Base-by-base conservation (phyloP, 2,329 filamentous ascomycete species). In the Ceratocystis huliohia region DNA sequence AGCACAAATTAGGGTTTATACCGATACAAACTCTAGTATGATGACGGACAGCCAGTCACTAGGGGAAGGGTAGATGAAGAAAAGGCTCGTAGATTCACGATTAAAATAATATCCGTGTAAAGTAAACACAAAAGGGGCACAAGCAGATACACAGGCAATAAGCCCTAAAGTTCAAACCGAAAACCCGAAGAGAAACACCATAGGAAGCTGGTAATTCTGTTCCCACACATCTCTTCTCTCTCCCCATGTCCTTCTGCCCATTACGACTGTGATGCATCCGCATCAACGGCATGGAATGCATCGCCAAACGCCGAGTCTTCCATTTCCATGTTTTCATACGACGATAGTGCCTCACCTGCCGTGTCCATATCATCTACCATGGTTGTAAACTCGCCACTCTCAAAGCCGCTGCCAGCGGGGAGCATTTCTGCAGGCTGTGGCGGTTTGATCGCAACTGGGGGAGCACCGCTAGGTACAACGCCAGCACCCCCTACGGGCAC, bases 271-370 rank as follows among this genome's bases (percentile, higher is more conserved):
- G 74, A 8, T 73, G 73, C 53, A 63, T 66, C 62, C 8, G 50
- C 62, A 67, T 79, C 80, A 13, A 85, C 81, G 3, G 82, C 84
- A 71, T 91, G 88, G 75, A 93, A 90, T 0, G 89, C 89, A 71
- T 94, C 88, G 2, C 88, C 89, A 76, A 94, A 94, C 1, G 88
- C 89, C 45, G 87, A 90, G 72, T 91, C 88, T 61, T 90, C 88
- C 78, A 91, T 82, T 69, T 87, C 87, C 77, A 86, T 82, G 70
- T 82, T 80, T 64, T 86, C 74, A 73, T 82, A 81, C n/a, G 83
- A 82, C 1, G 85, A 85, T 45, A 91, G 76, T 2, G 86, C 88
- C 72, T 90, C 87, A 15, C 86, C 87, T 0, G 87, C 88, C 28
- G 86, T 85, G 73, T 91, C 86, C 56, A 88, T 76, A 69, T 88